These are phyloP conservation scores for Phytomonas sp. DNA, from an alignment of 208 protist species.

Conservation along the genomic window DNA sequence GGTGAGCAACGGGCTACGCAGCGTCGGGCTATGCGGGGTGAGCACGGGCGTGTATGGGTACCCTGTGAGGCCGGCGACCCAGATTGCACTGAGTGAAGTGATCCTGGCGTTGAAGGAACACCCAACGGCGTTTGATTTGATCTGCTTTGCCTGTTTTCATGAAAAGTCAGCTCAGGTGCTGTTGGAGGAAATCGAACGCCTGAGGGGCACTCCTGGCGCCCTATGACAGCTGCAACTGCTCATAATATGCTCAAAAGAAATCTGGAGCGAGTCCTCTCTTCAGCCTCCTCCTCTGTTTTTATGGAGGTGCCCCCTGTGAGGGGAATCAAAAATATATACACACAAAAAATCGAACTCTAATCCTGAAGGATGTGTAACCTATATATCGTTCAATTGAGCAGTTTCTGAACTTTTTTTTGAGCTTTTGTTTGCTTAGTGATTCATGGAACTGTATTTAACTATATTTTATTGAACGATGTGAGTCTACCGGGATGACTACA, in stretches of 20 bases:
- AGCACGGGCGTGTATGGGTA: slow-evolving; percentile 88
- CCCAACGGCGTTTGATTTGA: slow-evolving; percentile 20
- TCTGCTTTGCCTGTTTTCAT: slow-evolving; percentile 58
- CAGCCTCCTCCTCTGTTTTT: background rate
- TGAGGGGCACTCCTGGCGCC: background rate
- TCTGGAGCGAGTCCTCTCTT: background rate
- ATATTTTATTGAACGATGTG: background rate
- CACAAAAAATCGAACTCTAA: background rate
- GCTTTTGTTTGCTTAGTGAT: background rate
- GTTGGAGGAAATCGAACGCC: background rate
- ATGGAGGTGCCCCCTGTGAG: background rate
- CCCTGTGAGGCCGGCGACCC: slow-evolving; percentile 36
- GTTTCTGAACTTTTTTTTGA: background rate
- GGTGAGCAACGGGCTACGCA: slow-evolving; percentile 29
- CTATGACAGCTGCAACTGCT: background rate
- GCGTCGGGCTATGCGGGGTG: slow-evolving; percentile 71
- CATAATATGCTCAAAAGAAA: background rate
- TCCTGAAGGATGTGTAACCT: background rate
- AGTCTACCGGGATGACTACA: background rate
- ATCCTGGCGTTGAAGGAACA: slow-evolving; percentile 27
- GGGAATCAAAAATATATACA: background rate
- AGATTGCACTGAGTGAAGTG: slow-evolving; percentile 50
- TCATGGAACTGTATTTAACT: slow-evolving; percentile 7
- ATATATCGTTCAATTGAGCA: background rate
- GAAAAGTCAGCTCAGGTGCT: slow-evolving; percentile 14